Base-by-base conservation (phyloP, 2,329 filamentous ascomycete species). In the Hansfordia pulvinata region DNA sequence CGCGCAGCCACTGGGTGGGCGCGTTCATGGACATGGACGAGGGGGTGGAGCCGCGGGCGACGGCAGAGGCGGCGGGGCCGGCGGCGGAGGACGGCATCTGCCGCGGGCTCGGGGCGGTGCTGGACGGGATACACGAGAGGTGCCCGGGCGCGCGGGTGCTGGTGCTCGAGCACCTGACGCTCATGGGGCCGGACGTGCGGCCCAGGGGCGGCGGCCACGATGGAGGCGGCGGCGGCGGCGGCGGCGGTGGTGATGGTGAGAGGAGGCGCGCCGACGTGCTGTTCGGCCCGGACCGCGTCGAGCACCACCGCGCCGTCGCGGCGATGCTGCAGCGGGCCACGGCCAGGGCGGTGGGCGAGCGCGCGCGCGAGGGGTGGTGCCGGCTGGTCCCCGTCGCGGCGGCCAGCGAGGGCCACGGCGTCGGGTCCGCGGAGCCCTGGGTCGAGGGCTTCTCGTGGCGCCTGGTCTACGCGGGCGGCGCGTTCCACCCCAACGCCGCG, bases 131-230 rank as follows among this genome's bases (percentile, higher is more conserved):
- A 19, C 34, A 44, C 26, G 34, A 28, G 38, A 49, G 56, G 19
- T 59, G 58, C 8, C 60, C 61, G 7, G 4, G 44, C 33, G 32
- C 60, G 44, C 15, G 49, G 42, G 35, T 62, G 49, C 34, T 64
- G 42, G 37, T 63, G 46, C 40, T 56, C 21, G 52, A 54, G 32
- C 47, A 50, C 26, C 39, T 49, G 32, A 43, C 44, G 14, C 45
- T 56, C 19, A 43, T 49, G 10, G 49, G 46, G 8, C 26, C 34
- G 9, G 35, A 47, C 27, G 36, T 37, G 17, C 33, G 30, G 21
- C 32, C 45, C 4, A 34, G 35, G 4, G 24, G n/a, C 19, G n/a
- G n/a, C n/a, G n/a, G n/a, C n/a, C n/a, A n/a, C n/a, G n/a, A n/a
- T n/a, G n/a, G n/a, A 20, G n/a, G n/a, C n/a, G n/a, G n/a, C n/a